phyloP scores from a whole-genome alignment of 768 basidiomycete genomes.

The Sporobolomyces phaffii region DNA sequence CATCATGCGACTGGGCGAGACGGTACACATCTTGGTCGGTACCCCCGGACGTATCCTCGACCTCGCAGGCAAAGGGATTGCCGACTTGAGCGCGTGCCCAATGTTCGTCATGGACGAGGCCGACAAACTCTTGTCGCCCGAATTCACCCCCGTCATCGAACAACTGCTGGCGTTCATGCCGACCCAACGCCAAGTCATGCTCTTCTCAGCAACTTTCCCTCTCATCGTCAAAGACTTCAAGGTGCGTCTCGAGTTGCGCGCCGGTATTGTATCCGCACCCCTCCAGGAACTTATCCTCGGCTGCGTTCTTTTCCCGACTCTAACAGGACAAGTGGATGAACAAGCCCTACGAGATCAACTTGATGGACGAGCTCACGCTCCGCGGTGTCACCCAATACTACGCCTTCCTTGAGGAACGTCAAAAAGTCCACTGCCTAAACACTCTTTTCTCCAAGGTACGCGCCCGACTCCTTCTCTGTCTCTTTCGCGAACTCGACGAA shows the following conservation, averaged over 20 bases:
- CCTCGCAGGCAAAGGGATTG: constrained; percentile 83
- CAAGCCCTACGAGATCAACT: constrained; percentile 92
- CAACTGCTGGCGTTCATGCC: constrained; percentile 82
- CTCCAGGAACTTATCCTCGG: not conserved
- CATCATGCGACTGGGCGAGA: constrained; percentile 80
- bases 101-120: constrained; percentile 99
- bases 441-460: constrained; percentile 93
- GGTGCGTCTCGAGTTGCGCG: constrained; percentile 50
- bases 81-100: constrained; percentile 86
- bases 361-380: constrained; percentile 98
- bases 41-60: constrained; percentile 95
- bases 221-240: constrained; percentile 99
- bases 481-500: too few relatives aligned
- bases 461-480: too few relatives aligned
- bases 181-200: constrained; percentile 85
- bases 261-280: not conserved
- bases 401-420: constrained; percentile 96
- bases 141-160: constrained; percentile 98
- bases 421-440: constrained; percentile 99
- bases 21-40: constrained; percentile 92
- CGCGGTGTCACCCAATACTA: constrained; percentile 99
- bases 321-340: constrained; percentile 89
- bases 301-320: not conserved
- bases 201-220: constrained; percentile 98
- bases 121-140: constrained; percentile 92